Base-by-base conservation (phyloP, 1,284 basidiomycete species). In the Irpex sp. region DNA sequence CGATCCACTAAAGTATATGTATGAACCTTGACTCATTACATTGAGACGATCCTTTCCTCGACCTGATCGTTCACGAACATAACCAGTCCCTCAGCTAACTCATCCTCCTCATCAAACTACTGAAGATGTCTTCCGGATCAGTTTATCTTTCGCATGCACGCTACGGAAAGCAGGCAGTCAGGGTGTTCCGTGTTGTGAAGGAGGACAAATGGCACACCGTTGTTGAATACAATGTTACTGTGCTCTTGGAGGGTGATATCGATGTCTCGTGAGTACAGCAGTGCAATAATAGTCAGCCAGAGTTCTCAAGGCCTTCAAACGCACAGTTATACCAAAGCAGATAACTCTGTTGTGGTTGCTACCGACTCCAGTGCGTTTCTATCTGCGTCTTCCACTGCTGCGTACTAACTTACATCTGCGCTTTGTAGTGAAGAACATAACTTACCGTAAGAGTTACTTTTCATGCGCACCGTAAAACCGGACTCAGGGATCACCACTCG, bases 161-260 rank as follows among this genome's bases (percentile, higher is more conserved):
- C 31, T 94, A 94, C 70, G 94, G 94, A 36, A 97, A 97, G 77
- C 90, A 93, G 77, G 89, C 91, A 69, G 85, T 97, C 35, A 84
- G 93, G 43, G 89, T 97, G 49, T 84, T 93, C 66, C 15, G 95
- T 46, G 82, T 96, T 62, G 93, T 95, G n/a, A 83, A 93, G 15
- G 86, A 89, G 65, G 83, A 77, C 5, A 74, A 77, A 46, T 81
- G 83, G 80, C 92, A 90, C 70, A 81, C 85, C 58, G 77, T 94
- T 13, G 92, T 90, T 51, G 93, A 95, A 73, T 95, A 94, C 76
- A 89, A 87, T 65, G 90, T 95, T 31, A 81, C 82, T 35, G 83
- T 86, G 2, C 78, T 96, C 55, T 76, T 97, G 11, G 93, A 96
- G 75, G 95, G 95, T 5, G 84, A 88, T 57, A 88, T 95, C 68